phyloP scores from a whole-genome alignment of 768 basidiomycete species.

The Psilocybe cubensis region DNA sequence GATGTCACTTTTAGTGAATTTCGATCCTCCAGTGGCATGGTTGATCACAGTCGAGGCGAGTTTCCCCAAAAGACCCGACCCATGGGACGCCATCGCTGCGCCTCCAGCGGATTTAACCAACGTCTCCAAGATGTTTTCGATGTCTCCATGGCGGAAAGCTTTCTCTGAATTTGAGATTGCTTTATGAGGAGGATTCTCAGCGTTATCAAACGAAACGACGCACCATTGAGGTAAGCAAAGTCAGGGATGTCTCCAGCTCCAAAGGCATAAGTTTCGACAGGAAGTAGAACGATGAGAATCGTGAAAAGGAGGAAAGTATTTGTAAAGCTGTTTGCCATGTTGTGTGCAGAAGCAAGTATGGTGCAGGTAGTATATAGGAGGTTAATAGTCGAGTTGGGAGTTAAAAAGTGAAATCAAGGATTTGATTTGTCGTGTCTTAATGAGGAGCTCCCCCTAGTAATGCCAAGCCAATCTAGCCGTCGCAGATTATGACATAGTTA shows the following conservation, averaged over 20 bases:
- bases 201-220: conserved; percentile 15
- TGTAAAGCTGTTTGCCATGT: conserved; percentile 32
- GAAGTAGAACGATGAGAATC: conserved; percentile 44
- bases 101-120: conserved; percentile 59
- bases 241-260: conserved; percentile 75
- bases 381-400: neutral
- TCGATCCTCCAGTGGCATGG: conserved; percentile 51
- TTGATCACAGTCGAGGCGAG: conserved; percentile 51
- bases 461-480: conserved; percentile 19
- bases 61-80: conserved; percentile 47
- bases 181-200: neutral
- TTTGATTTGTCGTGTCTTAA: neutral
- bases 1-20: conserved; percentile 66
- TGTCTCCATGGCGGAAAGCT: conserved; percentile 79
- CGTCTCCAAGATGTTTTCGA: conserved; percentile 68
- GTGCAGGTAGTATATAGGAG: neutral
- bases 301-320: conserved; percentile 39
- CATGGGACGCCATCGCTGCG: conserved; percentile 36
- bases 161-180: conserved; percentile 45
- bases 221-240: conserved; percentile 68
- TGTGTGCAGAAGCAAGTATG: conserved; percentile 2
- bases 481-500: conserved; percentile 14
- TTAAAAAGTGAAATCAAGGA: conserved; percentile 4
- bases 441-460: neutral
- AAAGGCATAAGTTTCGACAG: conserved; percentile 51